Conservation (phyloP, 495 filamentous ascomycete species). For the Talaromyces thailandensis region DNA sequence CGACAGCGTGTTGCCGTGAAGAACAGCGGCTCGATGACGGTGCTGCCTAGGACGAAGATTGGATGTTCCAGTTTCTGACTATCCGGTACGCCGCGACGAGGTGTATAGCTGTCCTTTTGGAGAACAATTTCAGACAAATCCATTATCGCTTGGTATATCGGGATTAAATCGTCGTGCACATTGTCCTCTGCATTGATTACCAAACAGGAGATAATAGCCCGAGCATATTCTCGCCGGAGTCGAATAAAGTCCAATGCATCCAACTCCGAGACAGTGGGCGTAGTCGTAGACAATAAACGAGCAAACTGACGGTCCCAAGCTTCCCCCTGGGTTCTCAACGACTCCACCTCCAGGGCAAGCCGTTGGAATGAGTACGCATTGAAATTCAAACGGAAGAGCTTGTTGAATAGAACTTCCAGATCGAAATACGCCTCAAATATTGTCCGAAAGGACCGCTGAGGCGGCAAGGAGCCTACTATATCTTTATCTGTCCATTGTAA, state of each 20-base stretch:
- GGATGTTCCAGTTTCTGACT: neutral
- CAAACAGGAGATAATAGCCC: neutral
- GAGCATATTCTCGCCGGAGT: neutral
- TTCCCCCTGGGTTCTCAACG: neutral
- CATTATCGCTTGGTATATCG: neutral
- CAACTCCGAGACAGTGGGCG: neutral
- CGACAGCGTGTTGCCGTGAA: slow-evolving; percentile 22
- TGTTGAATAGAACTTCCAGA: neutral
- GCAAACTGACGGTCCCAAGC: neutral
- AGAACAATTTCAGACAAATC: neutral
- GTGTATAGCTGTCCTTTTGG: neutral
- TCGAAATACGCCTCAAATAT: slow-evolving; percentile 3
- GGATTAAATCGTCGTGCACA: neutral
- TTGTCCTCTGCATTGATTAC: neutral
- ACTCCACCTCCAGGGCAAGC: neutral
- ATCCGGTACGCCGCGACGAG: neutral
- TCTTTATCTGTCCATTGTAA: neutral
- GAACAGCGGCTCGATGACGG: slow-evolving; percentile 13
- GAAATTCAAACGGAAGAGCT: neutral
- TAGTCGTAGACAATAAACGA: neutral
- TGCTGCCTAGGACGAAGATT: neutral
- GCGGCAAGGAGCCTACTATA: neutral
- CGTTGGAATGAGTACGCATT: neutral
- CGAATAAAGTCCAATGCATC: neutral
- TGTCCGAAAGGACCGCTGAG: neutral